phyloP scores from a whole-genome alignment of 345 rosid species.

The Toxicodendron radicans region DNA sequence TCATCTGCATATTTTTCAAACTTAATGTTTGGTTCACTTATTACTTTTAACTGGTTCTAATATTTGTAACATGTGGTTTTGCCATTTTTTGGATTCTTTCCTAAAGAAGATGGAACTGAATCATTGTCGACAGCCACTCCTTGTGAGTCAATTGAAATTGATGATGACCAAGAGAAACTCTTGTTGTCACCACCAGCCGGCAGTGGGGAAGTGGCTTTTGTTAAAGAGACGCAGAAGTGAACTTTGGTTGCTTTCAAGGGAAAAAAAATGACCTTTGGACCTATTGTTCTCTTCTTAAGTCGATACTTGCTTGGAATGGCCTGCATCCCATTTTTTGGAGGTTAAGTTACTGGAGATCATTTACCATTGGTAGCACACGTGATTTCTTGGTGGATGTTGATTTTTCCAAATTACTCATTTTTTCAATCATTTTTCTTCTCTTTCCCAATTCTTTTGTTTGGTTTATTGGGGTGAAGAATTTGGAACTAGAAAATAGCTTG shows the following conservation, averaged over 20 bases:
- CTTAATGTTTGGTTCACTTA: background rate
- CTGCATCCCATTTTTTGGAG: background rate
- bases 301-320: slow-evolving; percentile 11
- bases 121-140: slow-evolving; percentile 41
- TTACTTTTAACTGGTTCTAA: background rate
- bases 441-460: slow-evolving; percentile 7
- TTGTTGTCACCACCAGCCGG: slow-evolving; percentile 39
- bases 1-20: background rate
- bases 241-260: slow-evolving; percentile 2
- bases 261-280: background rate
- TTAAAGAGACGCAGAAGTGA: slow-evolving; percentile 41
- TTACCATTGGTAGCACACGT: background rate
- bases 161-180: slow-evolving; percentile 57
- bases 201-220: slow-evolving; percentile 48
- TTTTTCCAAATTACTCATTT: slow-evolving; percentile 2
- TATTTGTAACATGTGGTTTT: background rate
- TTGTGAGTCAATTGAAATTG: slow-evolving; percentile 42
- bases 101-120: slow-evolving; percentile 54
- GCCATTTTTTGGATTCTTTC: slow-evolving; percentile 8
- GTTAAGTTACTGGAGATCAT: slow-evolving; percentile 1
- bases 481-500: slow-evolving; percentile 13
- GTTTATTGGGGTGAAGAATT: background rate
- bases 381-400: slow-evolving; percentile 19
- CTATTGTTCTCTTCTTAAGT: background rate
- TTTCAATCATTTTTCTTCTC: background rate